phyloP scores from a whole-genome alignment of 108 stramenopile genomes.

The Mediolabrus comicus region DNA sequence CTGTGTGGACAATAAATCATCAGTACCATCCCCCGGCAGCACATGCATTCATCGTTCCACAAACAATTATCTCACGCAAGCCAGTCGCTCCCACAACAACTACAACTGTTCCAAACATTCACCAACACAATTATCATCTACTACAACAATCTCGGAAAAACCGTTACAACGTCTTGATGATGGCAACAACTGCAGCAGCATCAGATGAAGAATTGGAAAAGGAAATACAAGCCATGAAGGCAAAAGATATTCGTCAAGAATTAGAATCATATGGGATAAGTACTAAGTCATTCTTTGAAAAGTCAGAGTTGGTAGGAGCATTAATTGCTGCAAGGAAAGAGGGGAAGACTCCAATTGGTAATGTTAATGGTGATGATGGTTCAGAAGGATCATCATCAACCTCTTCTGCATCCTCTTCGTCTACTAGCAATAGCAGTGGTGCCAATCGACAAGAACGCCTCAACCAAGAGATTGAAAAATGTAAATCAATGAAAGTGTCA shows the following conservation, averaged over 20 bases:
- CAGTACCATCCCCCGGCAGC: too few relatives aligned
- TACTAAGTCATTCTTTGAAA: constrained; percentile 75
- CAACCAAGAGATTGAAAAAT: constrained; percentile 38
- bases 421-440: neutral
- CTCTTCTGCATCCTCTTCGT: neutral
- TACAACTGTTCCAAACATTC: too few relatives aligned
- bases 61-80: too few relatives aligned
- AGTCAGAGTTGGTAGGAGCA: constrained; percentile 72
- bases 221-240: constrained; percentile 58
- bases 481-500: constrained; percentile 40
- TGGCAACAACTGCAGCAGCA: neutral
- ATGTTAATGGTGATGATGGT: constrained; percentile 3
- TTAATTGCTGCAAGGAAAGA: constrained; percentile 65
- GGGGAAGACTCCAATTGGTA: constrained; percentile 52
- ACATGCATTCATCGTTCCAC: too few relatives aligned
- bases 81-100: too few relatives aligned
- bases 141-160: neutral
- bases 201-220: constrained; percentile 48
- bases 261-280: constrained; percentile 66
- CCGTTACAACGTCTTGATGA: neutral
- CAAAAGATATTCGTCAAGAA: constrained; percentile 65
- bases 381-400: neutral
- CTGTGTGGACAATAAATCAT: neutral
- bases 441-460: constrained; percentile 24
- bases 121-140: too few relatives aligned